These are phyloP conservation scores for Globisporangium heterothallicum DNA, from an alignment of 352 stramenopile genomes.

Conservation along the genomic window DNA sequence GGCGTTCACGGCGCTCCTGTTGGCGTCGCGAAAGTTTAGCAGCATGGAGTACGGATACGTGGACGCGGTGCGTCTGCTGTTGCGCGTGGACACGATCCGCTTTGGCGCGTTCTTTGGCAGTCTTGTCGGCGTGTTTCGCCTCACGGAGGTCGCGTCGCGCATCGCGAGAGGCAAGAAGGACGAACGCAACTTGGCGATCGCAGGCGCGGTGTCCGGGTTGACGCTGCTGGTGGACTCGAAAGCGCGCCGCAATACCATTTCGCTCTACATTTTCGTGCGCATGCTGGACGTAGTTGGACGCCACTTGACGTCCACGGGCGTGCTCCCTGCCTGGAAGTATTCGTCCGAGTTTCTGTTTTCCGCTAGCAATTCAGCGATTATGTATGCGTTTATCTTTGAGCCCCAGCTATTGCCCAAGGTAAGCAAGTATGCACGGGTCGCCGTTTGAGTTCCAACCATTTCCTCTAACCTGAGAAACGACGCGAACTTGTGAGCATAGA, in stretches of 20 bases:
- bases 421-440: background rate
- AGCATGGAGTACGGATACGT: constrained; percentile 71
- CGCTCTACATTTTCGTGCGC: constrained; percentile 83
- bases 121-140: constrained; percentile 66
- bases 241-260: constrained; percentile 57
- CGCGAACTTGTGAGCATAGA: constrained; percentile 19
- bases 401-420: constrained; percentile 72
- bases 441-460: background rate
- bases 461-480: background rate
- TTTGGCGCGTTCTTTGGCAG: constrained; percentile 76
- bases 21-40: constrained; percentile 78
- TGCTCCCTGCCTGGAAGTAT: constrained; percentile 53
- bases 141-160: constrained; percentile 52
- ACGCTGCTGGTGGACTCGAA: constrained; percentile 68
- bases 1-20: constrained; percentile 70
- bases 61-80: constrained; percentile 61
- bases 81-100: constrained; percentile 62
- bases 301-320: constrained; percentile 47
- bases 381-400: constrained; percentile 74
- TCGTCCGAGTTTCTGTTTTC: constrained; percentile 73
- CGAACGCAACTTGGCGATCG: constrained; percentile 59
- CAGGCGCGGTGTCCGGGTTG: constrained; percentile 53
- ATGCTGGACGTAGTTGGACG: constrained; percentile 81
- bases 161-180: constrained; percentile 40
- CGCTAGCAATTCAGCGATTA: constrained; percentile 70